These are phyloP conservation scores for Saccharomyces hybrid DNA, from an alignment of 1,139 yeast species.

Conservation along the genomic window DNA sequence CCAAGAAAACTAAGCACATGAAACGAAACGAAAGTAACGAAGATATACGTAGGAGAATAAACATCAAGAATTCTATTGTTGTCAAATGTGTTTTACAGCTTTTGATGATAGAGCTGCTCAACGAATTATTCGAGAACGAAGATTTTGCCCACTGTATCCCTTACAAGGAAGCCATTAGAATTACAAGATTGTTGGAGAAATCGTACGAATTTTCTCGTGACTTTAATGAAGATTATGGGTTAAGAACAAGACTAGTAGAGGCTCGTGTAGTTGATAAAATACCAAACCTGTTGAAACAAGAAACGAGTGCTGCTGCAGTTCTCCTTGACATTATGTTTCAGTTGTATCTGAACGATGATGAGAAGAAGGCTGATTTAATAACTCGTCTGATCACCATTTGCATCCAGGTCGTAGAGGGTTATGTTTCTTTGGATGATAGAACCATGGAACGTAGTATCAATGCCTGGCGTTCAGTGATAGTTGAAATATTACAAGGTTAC, in stretches of 20 bases:
- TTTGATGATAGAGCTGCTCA: constrained; percentile 77
- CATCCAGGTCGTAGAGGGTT: constrained; percentile 59
- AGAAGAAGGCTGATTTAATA: constrained; percentile 37
- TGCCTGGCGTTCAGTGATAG: constrained; percentile 89
- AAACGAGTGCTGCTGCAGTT: constrained; percentile 83
- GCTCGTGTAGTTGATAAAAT: constrained; percentile 88
- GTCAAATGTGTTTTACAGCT: constrained; percentile 88
- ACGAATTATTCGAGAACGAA: constrained; percentile 67
- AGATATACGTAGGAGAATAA: constrained; percentile 31
- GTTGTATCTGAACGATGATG: constrained; percentile 59
- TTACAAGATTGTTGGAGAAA: constrained; percentile 52
- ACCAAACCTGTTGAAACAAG: constrained; percentile 88
- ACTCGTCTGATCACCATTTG: constrained; percentile 63
- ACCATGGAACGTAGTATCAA: constrained; percentile 72
- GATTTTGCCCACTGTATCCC: constrained; percentile 66
- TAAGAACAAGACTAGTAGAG: constrained; percentile 80
- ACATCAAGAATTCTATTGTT: constrained; percentile 71
- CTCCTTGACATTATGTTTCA: constrained; percentile 74
- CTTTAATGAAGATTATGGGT: constrained; percentile 83
- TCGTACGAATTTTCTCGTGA: constrained; percentile 78
- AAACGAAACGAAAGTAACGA: constrained; percentile 25
- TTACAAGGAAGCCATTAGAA: constrained; percentile 47
- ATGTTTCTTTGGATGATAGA: constrained; percentile 62
- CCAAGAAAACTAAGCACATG: constrained; percentile 8
- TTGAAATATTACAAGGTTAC: constrained; percentile 77